These are phyloP conservation scores for Penicillium macrosclerotiorum DNA, from an alignment of 495 filamentous ascomycete species.

Conservation along the genomic window DNA sequence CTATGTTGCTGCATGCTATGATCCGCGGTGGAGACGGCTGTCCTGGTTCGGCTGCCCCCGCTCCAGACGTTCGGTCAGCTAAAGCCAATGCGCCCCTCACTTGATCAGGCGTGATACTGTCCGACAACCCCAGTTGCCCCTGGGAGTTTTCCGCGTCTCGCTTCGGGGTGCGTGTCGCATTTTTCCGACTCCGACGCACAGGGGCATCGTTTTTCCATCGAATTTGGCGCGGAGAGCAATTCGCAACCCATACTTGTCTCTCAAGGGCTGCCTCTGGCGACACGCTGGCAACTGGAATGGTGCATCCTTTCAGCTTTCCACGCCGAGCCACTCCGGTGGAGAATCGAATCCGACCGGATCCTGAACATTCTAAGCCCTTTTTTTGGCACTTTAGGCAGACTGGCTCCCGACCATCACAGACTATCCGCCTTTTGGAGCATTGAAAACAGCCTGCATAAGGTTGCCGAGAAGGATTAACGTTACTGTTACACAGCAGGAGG, in stretches of 20 bases:
- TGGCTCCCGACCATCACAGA: conserved; percentile 20
- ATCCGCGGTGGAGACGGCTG: too few relatives aligned
- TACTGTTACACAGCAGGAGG: too few relatives aligned
- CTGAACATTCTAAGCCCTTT: conserved; percentile 25
- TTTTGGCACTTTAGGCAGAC: conserved; percentile 23
- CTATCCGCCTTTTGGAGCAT: conserved; percentile 24
- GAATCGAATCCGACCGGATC: conserved; percentile 18
- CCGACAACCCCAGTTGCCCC: too few relatives aligned
- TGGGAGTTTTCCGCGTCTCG: too few relatives aligned
- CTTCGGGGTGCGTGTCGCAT: neutral
- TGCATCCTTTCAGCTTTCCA: conserved; percentile 17
- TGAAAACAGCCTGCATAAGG: conserved; percentile 22
- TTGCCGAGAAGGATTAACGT: too few relatives aligned
- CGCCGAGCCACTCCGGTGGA: conserved; percentile 13
- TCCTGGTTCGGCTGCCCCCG: too few relatives aligned
- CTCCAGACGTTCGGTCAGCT: too few relatives aligned
- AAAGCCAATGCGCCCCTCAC: too few relatives aligned
- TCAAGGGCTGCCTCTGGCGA: neutral
- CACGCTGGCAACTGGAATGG: conserved; percentile 9
- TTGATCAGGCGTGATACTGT: too few relatives aligned
- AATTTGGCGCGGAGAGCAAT: conserved; percentile 3
- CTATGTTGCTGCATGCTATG: too few relatives aligned
- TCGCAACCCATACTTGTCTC: neutral
- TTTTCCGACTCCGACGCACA: neutral
- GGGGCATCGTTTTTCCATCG: conserved; percentile 15